These are phyloP conservation scores for Dipodascus albidus DNA, from an alignment of 805 yeast genomes.

Conservation along the genomic window DNA sequence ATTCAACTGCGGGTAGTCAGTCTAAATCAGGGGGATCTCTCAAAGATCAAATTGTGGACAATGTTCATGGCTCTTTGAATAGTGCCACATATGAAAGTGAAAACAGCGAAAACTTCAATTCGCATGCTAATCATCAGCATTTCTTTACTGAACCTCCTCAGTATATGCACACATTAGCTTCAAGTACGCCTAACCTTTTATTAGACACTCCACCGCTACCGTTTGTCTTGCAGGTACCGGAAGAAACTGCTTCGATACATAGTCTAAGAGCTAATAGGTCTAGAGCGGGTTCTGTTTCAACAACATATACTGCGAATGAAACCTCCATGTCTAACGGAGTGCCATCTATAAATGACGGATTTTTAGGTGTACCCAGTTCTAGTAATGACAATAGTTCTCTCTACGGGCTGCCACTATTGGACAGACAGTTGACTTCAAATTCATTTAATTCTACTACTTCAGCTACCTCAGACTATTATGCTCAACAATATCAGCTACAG, in stretches of 20 bases:
- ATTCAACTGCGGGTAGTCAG: background rate
- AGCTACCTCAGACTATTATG: background rate
- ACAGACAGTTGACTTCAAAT: background rate
- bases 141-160: too few species aligned
- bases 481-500: background rate
- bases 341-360: background rate
- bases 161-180: too few species aligned
- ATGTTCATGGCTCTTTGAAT: too few species aligned
- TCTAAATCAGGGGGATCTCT: too few species aligned
- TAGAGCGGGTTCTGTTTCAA: background rate
- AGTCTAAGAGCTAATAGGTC: background rate
- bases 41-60: too few species aligned
- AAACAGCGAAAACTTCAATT: too few species aligned
- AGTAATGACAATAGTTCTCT: background rate
- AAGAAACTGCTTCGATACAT: background rate
- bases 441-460: background rate
- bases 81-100: too few species aligned
- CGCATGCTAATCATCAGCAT: too few species aligned
- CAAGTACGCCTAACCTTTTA: background rate
- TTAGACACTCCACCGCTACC: background rate
- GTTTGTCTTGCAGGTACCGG: background rate
- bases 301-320: background rate
- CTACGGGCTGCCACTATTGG: background rate
- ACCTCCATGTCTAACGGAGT: background rate
- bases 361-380: background rate